Evolutionary conservation across 78 protist genomes (phyloP).

Genomic region (Speleostelium caveatum): DNA sequence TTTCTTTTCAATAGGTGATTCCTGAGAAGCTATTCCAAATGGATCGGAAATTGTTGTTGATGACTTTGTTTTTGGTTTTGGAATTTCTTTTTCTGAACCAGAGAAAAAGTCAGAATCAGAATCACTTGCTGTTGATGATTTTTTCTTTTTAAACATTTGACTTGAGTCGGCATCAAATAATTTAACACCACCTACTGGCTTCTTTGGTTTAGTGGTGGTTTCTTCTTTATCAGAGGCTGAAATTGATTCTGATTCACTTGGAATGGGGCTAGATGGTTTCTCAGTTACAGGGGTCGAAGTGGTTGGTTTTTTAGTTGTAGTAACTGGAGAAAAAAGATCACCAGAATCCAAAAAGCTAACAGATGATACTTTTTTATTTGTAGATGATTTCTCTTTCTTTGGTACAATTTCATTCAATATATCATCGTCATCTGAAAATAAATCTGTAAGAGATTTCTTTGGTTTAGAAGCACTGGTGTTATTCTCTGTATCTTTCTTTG

Average conservation of each 20-base stretch:
- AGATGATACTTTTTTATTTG: slow-evolving; percentile 20
- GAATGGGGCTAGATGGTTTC: not conserved
- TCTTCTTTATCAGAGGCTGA: slow-evolving; percentile 5
- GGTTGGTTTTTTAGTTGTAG: not conserved
- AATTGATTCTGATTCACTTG: not conserved
- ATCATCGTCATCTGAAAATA: slow-evolving; percentile 34
- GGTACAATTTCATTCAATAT: not conserved
- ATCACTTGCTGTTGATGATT: slow-evolving; percentile 21
- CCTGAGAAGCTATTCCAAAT: too few relatives aligned
- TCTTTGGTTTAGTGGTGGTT: slow-evolving; percentile 15
- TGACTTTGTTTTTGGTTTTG: not conserved
- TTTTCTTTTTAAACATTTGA: not conserved
- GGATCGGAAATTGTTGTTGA: too few relatives aligned
- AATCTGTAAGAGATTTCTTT: slow-evolving; percentile 45
- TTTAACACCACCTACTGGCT: slow-evolving; percentile 79
- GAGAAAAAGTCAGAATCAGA: slow-evolving; percentile 13
- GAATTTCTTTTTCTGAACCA: not conserved
- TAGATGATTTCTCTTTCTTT: slow-evolving; percentile 18
- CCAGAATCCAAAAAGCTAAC: slow-evolving; percentile 30
- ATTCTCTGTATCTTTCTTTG: not conserved
- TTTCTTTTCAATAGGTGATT: not conserved
- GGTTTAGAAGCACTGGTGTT: not conserved
- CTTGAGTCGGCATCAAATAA: slow-evolving; percentile 34
- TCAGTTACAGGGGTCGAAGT: too few relatives aligned
- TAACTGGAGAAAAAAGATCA: slow-evolving; percentile 26